phyloP scores from a whole-genome alignment of 768 basidiomycete genomes.

The Calocera cornea region DNA sequence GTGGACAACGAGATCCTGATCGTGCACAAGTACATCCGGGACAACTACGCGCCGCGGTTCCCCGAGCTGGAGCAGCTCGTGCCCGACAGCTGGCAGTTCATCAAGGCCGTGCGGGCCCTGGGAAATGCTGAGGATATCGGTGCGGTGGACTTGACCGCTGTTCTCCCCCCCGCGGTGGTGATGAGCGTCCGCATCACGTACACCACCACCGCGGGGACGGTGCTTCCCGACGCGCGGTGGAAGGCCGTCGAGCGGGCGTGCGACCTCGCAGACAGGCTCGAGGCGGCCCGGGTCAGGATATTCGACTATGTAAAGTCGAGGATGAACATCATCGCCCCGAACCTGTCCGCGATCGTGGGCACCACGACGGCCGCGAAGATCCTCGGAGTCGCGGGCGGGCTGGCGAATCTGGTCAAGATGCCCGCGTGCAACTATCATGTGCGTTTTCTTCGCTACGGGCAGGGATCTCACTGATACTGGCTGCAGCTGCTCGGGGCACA shows the following conservation, averaged over 20 bases:
- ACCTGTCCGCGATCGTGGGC: slow-evolving; percentile 95
- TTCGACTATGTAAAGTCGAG: slow-evolving; percentile 98
- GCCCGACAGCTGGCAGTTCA: slow-evolving; percentile 81
- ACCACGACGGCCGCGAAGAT: slow-evolving; percentile 97
- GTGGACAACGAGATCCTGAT: slow-evolving; percentile 96
- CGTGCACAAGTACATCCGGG: slow-evolving; percentile 98
- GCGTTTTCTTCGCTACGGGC: slow-evolving; percentile 23
- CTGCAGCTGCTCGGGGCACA: slow-evolving; percentile 81
- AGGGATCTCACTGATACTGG: not conserved
- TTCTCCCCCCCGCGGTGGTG: slow-evolving; percentile 77
- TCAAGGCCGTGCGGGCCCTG: slow-evolving; percentile 75
- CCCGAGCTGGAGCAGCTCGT: slow-evolving; percentile 95
- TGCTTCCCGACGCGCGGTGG: slow-evolving; percentile 60
- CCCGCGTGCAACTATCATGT: slow-evolving; percentile 93
- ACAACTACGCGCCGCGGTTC: slow-evolving; percentile 90
- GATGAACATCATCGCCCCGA: slow-evolving; percentile 97
- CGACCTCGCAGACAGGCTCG: slow-evolving; percentile 74
- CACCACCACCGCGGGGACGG: slow-evolving; percentile 72
- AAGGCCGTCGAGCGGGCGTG: slow-evolving; percentile 69
- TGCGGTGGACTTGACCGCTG: slow-evolving; percentile 63
- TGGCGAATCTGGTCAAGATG: slow-evolving; percentile 82
- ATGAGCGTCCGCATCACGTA: slow-evolving; percentile 96
- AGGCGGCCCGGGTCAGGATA: slow-evolving; percentile 74
- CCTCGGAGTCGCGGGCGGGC: slow-evolving; percentile 90
- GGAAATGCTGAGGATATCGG: slow-evolving; percentile 82